Conservation (phyloP, 2,329 filamentous ascomycete genomes). For the Paracoccidioides brasiliensis region DNA sequence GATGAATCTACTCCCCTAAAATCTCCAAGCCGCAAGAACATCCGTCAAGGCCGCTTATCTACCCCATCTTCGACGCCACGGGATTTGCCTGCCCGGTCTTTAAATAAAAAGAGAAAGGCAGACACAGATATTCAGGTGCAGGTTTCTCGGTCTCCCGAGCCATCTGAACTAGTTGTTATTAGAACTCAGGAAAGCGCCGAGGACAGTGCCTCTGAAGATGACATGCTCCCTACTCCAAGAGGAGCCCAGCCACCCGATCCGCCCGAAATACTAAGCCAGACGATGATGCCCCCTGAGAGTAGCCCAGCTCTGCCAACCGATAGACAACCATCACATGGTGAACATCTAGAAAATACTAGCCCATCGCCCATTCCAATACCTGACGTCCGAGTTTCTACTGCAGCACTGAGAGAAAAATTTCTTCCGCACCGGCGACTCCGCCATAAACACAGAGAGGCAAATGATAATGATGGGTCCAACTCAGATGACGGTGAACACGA, state of each 20-base stretch:
- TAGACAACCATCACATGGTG: not conserved
- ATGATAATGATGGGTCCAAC: slow-evolving; percentile 3
- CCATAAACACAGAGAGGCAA: slow-evolving; percentile 13
- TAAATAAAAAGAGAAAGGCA: not conserved
- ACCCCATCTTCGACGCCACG: slow-evolving; percentile 17
- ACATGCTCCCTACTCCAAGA: slow-evolving; percentile 5
- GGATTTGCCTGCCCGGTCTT: not conserved
- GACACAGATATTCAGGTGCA: slow-evolving; percentile 12
- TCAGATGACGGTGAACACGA: slow-evolving; percentile 3
- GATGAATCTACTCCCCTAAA: slow-evolving; percentile 35
- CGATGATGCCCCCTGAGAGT: slow-evolving; percentile 27
- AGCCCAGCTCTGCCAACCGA: slow-evolving; percentile 10
- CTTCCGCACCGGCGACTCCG: slow-evolving; percentile 21
- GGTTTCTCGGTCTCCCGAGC: slow-evolving; percentile 17
- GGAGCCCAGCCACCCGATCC: slow-evolving; percentile 9
- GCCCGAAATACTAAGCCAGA: slow-evolving; percentile 21
- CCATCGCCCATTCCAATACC: not conserved
- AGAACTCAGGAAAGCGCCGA: slow-evolving; percentile 5
- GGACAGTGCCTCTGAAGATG: slow-evolving; percentile 3
- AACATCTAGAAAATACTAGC: not conserved
- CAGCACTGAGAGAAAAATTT: slow-evolving; percentile 22
- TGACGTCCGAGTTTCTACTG: slow-evolving; percentile 19
- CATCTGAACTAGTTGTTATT: slow-evolving; percentile 13
- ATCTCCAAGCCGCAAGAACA: slow-evolving; percentile 21
- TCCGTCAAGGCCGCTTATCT: slow-evolving; percentile 14